Evolutionary conservation across 2,329 filamentous ascomycete species (phyloP).

Genomic region (Neofusicoccum cordaticola): DNA sequence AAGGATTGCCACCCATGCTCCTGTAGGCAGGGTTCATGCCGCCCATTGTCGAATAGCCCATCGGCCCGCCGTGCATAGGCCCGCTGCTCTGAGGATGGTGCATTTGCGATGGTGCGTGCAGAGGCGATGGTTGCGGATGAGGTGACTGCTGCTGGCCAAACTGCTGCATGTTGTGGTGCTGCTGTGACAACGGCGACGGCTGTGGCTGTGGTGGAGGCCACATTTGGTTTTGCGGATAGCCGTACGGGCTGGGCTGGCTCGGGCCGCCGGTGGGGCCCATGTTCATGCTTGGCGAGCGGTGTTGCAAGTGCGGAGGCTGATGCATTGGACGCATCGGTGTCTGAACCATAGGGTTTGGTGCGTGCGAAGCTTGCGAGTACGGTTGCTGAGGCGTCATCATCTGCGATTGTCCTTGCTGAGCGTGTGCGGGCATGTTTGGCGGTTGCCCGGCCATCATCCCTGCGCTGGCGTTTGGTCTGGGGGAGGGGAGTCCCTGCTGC

Average conservation of each 20-base stretch:
- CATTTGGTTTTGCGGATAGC: conserved; percentile 47
- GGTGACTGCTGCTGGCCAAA: conserved; percentile 44
- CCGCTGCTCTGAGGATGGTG: conserved; percentile 43
- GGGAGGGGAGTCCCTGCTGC: conserved; percentile 47
- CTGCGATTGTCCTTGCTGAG: conserved; percentile 56
- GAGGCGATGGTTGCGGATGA: conserved; percentile 48
- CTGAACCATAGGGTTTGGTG: conserved; percentile 67
- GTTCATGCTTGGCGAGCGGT: conserved; percentile 59
- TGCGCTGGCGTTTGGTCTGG: conserved; percentile 58
- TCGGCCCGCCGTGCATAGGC: conserved; percentile 39
- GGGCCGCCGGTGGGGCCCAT: conserved; percentile 38
- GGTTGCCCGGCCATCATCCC: conserved; percentile 55
- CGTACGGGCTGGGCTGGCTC: conserved; percentile 45
- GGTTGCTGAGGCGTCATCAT: conserved; percentile 65
- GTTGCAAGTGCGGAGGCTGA: conserved; percentile 63
- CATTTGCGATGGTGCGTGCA: conserved; percentile 50
- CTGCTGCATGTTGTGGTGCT: conserved; percentile 45
- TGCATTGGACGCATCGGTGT: conserved; percentile 70
- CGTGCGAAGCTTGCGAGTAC: conserved; percentile 47
- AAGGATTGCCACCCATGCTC: conserved; percentile 46
- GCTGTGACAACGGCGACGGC: conserved; percentile 45
- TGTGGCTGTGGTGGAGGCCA: conserved; percentile 49
- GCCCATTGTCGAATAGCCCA: conserved; percentile 47
- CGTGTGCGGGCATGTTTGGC: conserved; percentile 58
- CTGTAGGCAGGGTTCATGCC: conserved; percentile 46